Conservation (phyloP, 2,329 filamentous ascomycete species). For the Stachybotrys echinatus region DNA sequence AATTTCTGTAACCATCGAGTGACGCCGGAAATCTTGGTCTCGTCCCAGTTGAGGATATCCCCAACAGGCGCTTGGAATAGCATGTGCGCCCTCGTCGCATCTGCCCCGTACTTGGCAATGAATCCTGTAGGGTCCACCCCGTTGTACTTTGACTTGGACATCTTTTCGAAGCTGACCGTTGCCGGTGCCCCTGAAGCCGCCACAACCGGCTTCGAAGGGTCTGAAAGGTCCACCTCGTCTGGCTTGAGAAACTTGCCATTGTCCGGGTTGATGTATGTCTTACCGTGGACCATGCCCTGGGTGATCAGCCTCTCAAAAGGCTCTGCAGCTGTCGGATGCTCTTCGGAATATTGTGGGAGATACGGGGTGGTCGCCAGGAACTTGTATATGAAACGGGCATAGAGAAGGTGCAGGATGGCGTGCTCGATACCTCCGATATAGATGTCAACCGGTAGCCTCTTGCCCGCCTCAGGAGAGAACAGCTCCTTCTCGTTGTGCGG, state of each 20-base stretch:
- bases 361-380: conserved; percentile 60
- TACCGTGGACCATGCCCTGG: conserved; percentile 91
- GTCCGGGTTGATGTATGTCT: conserved; percentile 69
- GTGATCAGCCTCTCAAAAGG: conserved; percentile 80
- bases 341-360: conserved; percentile 32
- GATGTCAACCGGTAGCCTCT: conserved; percentile 71
- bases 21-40: conserved; percentile 73
- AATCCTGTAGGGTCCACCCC: conserved; percentile 75
- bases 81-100: conserved; percentile 80
- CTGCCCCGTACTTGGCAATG: conserved; percentile 71
- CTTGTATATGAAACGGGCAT: conserved; percentile 87
- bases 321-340: conserved; percentile 45
- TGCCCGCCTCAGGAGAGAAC: conserved; percentile 56
- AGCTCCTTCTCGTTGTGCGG: conserved; percentile 56
- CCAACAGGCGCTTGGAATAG: conserved; percentile 82
- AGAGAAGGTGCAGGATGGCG: conserved; percentile 83
- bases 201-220: conserved; percentile 54
- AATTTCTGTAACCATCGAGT: conserved; percentile 74
- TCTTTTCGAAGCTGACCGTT: conserved; percentile 74
- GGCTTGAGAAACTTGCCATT: conserved; percentile 74
- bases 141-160: conserved; percentile 94
- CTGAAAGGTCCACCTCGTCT: conserved; percentile 63
- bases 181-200: conserved; percentile 53
- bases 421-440: conserved; percentile 89
- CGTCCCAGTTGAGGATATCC: conserved; percentile 85